A percentile compares a stretch with the other conserved stretches of the same genome.
Conservation (phyloP, 2,329 filamentous ascomycete species). For the Acrocalymma vagum region DNA sequence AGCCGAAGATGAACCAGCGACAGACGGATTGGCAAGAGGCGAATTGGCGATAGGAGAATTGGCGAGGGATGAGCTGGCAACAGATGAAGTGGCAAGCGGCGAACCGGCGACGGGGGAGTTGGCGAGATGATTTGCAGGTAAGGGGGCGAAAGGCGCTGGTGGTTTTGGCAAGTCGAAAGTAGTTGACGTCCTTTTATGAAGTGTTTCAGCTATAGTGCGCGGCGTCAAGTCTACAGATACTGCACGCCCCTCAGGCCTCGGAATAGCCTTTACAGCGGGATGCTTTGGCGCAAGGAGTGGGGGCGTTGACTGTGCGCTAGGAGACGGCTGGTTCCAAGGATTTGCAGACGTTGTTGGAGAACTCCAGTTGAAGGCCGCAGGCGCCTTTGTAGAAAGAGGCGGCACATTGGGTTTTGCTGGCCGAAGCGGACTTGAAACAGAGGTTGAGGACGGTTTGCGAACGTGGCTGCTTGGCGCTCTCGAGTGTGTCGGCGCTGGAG, state of each 20-base stretch:
- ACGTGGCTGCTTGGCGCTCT: constrained; percentile 23
- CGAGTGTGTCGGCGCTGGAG: constrained; percentile 26
- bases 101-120: no score
- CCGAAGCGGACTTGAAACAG: constrained; percentile 20
- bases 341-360: constrained; percentile 29
- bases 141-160: background rate
- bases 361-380: constrained; percentile 46
- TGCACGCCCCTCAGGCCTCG: constrained; percentile 26
- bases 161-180: constrained; percentile 3
- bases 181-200: constrained; percentile 24
- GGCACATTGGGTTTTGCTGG: constrained; percentile 28
- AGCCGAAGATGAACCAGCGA: constrained; percentile 19
- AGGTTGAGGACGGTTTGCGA: constrained; percentile 32
- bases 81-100: no score
- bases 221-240: constrained; percentile 30
- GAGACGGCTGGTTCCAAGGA: constrained; percentile 28
- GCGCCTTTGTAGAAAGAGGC: constrained; percentile 26
- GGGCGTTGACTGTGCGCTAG: constrained; percentile 18
- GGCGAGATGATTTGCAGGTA: constrained; percentile 2
- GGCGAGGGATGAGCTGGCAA: no score
- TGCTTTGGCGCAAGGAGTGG: constrained; percentile 27
- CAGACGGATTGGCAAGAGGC: constrained; percentile 20
- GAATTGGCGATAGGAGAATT: no score
- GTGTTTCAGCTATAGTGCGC: constrained; percentile 10
- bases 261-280: constrained; percentile 19